Percentiles rank a stretch among this genome's conserved stretches.
phyloP scores from a whole-genome alignment of 805 yeast genomes.

The Candida ulmi region DNA sequence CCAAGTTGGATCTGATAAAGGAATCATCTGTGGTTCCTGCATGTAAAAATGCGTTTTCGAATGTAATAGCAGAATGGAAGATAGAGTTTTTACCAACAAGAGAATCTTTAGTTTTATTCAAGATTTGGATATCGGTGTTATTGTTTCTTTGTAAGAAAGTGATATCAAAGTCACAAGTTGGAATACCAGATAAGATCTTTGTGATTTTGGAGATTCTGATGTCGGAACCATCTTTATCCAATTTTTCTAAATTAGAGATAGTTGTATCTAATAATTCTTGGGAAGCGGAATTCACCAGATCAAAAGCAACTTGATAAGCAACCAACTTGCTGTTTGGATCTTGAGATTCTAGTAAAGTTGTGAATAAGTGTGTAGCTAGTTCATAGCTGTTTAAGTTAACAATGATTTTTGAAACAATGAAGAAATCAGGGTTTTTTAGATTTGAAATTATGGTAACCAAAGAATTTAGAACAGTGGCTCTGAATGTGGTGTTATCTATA shows the following conservation, averaged over 20 bases:
- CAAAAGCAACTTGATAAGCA: conserved; percentile 93
- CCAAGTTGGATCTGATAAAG: conserved; percentile 83
- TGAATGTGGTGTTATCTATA: conserved; percentile 59
- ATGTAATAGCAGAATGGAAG: conserved; percentile 93
- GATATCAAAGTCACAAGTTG: conserved; percentile 87
- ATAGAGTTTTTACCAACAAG: conserved; percentile 91
- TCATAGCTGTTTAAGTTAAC: conserved; percentile 78
- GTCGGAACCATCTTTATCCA: conserved; percentile 23
- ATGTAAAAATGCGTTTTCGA: conserved; percentile 90
- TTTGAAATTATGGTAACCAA: conserved; percentile 56
- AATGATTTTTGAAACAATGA: conserved; percentile 76
- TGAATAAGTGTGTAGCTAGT: conserved; percentile 66
- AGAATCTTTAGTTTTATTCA: conserved; percentile 73
- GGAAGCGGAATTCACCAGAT: conserved; percentile 84
- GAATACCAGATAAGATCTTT: conserved; percentile 80
- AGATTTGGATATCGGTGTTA: conserved; percentile 76
- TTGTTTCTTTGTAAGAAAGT: conserved; percentile 84
- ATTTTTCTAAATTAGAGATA: conserved; percentile 32
- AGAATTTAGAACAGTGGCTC: conserved; percentile 54
- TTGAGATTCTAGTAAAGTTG: conserved; percentile 41
- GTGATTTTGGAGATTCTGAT: conserved; percentile 39
- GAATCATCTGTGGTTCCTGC: conserved; percentile 95
- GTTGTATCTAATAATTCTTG: conserved; percentile 75
- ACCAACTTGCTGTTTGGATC: conserved; percentile 44
- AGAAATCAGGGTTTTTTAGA: conserved; percentile 69